Evolutionary conservation across 495 filamentous ascomycete genomes (phyloP), one percentile per base, ranked within the genome.

Genomic region (Durotheca rogersii): DNA sequence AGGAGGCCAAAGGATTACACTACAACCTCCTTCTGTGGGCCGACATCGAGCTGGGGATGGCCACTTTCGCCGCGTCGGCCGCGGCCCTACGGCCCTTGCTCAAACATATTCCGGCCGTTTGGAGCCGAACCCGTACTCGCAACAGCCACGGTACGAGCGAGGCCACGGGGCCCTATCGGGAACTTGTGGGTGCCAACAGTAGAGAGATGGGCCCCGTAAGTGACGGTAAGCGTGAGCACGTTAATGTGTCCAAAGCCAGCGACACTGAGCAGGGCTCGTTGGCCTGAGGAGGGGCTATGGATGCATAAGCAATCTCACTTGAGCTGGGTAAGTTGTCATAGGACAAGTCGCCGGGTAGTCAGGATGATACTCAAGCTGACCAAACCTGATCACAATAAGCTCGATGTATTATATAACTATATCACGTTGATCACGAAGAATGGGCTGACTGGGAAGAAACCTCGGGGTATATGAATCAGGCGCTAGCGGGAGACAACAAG

Each of bases 1-100:
- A 47, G 25, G 46, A 16, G 18, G 62, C 54, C 6, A 29, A 47
- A 14, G 41, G 17, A 1, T 37, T 65, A 14, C 62, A 65, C 41
- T 51, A 62, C 41, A 54, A 60, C n/a, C 37, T 65, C 3, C 54
- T 62, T 11, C 47, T 65, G 23, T 65, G 62, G 62, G 62, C 62
- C 45, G 55, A 65, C 21, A 60, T 65, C 21, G 62, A 65, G 27
- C 55, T 65, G 10, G 58, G 62, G 4, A 41, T 65, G 40, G 62
- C 62, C 0, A 65, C 54, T 19, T 50, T 65, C 32, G 62, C 62
- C 12, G 52, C 62, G 1, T 58, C 62, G 2, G 54, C 58, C 0
- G 62, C 58, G 1, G 62, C 58, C 1, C 41, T 62, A 5, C 54
- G 62, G 20, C 62, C 62, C 1, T 19, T 65, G 2, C 48, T 65